phyloP scores from a whole-genome alignment of 768 basidiomycete species.

The Tylopilus sp. region DNA sequence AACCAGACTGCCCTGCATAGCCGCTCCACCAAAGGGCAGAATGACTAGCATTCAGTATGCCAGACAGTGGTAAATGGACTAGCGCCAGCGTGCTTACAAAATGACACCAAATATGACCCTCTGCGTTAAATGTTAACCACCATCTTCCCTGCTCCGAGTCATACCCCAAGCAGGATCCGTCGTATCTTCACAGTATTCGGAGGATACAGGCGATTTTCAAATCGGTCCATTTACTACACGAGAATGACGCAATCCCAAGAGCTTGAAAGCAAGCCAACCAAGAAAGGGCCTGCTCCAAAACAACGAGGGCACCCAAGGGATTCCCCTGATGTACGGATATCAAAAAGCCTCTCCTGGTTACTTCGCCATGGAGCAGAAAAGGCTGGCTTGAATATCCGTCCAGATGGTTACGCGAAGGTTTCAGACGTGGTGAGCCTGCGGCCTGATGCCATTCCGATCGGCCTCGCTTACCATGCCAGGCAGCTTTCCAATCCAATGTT shows the following conservation, averaged over 20 bases:
- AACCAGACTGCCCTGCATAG: too few species aligned
- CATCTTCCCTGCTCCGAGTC: background rate
- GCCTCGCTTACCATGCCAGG: slow-evolving; percentile 5
- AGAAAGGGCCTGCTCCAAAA: slow-evolving; percentile 35
- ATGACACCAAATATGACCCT: too few species aligned
- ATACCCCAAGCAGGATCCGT: background rate
- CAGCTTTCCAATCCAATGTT: slow-evolving; percentile 74
- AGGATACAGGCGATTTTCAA: slow-evolving; percentile 2
- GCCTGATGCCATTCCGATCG: background rate
- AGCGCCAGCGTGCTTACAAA: too few species aligned
- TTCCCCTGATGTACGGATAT: slow-evolving; percentile 63
- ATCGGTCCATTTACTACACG: slow-evolving; percentile 1
- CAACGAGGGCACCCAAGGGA: slow-evolving; percentile 61
- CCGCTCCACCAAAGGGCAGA: too few species aligned
- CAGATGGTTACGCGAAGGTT: slow-evolving; percentile 84
- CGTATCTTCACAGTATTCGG: background rate
- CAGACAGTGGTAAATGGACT: too few species aligned
- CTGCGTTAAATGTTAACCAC: slow-evolving; percentile 10
- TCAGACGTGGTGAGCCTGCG: slow-evolving; percentile 71
- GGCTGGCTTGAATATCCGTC: slow-evolving; percentile 70
- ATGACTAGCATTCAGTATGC: too few species aligned
- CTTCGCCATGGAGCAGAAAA: slow-evolving; percentile 86
- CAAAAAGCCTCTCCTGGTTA: slow-evolving; percentile 87
- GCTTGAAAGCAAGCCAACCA: slow-evolving; percentile 1
- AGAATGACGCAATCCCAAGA: slow-evolving; percentile 10